Evolutionary conservation across 805 yeast genomes (phyloP).

Genomic region (Danielia reshetovae): DNA sequence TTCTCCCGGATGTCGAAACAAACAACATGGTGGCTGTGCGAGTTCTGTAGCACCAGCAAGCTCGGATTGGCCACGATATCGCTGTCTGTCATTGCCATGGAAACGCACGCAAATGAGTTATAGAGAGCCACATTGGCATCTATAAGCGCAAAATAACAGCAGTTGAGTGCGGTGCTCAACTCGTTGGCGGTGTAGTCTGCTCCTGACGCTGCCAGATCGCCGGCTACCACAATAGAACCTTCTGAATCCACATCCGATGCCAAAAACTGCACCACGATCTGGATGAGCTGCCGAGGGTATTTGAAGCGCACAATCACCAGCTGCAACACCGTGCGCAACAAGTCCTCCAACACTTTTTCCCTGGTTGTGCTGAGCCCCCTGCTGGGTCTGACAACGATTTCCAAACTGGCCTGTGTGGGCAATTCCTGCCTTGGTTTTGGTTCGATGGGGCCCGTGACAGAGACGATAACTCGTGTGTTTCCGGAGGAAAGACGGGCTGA

Average conservation of each 20-base stretch:
- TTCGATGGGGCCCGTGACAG: constrained; percentile 91
- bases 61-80: constrained; percentile 42
- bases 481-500: constrained; percentile 59
- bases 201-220: constrained; percentile 17
- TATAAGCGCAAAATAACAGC: constrained; percentile 66
- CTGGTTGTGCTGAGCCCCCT: constrained; percentile 70
- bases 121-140: constrained; percentile 75
- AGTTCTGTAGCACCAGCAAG: constrained; percentile 34
- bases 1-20: constrained; percentile 55
- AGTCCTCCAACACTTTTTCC: constrained; percentile 73
- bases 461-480: constrained; percentile 56
- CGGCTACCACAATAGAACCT: constrained; percentile 11
- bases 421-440: constrained; percentile 77
- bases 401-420: constrained; percentile 74
- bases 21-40: constrained; percentile 61
- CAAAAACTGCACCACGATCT: constrained; percentile 40
- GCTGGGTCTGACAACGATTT: constrained; percentile 74
- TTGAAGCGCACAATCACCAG: constrained; percentile 55
- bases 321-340: constrained; percentile 57
- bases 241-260: constrained; percentile 22
- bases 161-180: constrained; percentile 67
- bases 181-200: constrained; percentile 43
- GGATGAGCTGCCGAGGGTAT: constrained; percentile 70
- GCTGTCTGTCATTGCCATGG: constrained; percentile 29
- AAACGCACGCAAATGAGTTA: constrained; percentile 56